Evolutionary conservation across 345 rosid species (phyloP).

Genomic region (Microthlaspi erraticum): DNA sequence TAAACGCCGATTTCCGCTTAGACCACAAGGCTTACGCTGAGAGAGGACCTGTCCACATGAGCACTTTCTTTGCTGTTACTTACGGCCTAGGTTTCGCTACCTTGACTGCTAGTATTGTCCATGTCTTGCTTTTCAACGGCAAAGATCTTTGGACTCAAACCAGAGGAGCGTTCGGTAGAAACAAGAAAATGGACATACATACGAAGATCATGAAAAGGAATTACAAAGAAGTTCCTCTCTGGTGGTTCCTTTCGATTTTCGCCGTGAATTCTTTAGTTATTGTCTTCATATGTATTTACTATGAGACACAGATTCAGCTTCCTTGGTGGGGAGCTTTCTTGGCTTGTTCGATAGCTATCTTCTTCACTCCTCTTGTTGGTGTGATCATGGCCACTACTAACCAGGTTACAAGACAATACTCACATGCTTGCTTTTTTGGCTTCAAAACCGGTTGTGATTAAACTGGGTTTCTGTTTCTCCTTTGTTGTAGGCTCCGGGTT

Average conservation of each 20-base stretch:
- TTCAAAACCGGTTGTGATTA: background rate
- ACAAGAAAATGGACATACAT: conserved; percentile 66
- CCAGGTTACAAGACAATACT: conserved; percentile 46
- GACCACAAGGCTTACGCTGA: conserved; percentile 56
- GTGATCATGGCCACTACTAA: conserved; percentile 76
- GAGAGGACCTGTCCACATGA: conserved; percentile 62
- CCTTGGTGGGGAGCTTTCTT: conserved; percentile 90
- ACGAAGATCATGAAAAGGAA: conserved; percentile 72
- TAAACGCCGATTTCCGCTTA: conserved; percentile 59
- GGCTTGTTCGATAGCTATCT: conserved; percentile 73
- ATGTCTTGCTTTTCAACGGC: conserved; percentile 70
- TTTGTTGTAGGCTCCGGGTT: conserved; percentile 57
- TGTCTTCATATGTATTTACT: conserved; percentile 62
- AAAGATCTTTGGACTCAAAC: conserved; percentile 69
- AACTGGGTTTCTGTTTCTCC: background rate
- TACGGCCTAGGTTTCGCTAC: conserved; percentile 88
- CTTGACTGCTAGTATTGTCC: conserved; percentile 68
- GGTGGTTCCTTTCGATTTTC: conserved; percentile 80
- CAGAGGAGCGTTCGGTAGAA: conserved; percentile 53
- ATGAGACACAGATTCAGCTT: conserved; percentile 66
- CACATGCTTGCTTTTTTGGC: background rate
- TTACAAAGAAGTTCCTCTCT: conserved; percentile 66
- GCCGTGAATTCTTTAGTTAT: conserved; percentile 52
- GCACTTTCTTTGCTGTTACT: conserved; percentile 79
- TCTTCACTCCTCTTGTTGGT: conserved; percentile 87